Base-by-base conservation (phyloP, 331 rosid species). In the Quercus phellos region DNA sequence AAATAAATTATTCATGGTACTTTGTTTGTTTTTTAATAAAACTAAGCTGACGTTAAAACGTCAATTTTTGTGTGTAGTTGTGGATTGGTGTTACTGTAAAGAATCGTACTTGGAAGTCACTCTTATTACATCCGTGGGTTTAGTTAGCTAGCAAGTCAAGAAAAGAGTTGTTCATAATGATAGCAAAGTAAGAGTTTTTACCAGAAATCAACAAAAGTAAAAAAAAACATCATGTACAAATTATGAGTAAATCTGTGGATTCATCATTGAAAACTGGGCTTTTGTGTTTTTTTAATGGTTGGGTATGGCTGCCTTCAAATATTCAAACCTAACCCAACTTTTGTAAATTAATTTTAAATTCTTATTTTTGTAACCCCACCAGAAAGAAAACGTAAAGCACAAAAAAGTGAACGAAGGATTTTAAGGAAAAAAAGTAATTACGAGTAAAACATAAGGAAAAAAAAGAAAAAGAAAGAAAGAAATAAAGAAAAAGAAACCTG, bases 51-150 rank as follows among this genome's bases (percentile, higher is more conserved):
- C 32, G 88, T 81, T 87, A 72, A 59, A 84, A 72, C 19, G 90
- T 92, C 90, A 87, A 83, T 78, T 87, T 87, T 85, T 18, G 22
- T 56, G 71, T 54, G 61, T 59, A 67, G 77, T 74, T 76, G 82
- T 71, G 78, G 81, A 81, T 82, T 64, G 73, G 74, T 72, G 73
- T 84, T 34, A 74, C 79, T 81, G 66, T 76, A 70, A 81, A 73
- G 46, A 58, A 72, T 21, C 63, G 73, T 66, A 82, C 97, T 92
- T 92, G 63, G 74, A 89, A 88, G 90, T 80, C 81, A 92, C 97
- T 90, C 93, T 8, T 46, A 72, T 79, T 76, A 46, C 72, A 76
- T 77, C 59, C 18, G 29, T 53, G 68, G 53, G 26, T 18, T 70
- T 73, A 22, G 54, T 80, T 81, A 74, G 76, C 66, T 61, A 70